These are phyloP conservation scores for Malassezia equina DNA, from an alignment of 1,284 basidiomycete species.

Conservation along the genomic window DNA sequence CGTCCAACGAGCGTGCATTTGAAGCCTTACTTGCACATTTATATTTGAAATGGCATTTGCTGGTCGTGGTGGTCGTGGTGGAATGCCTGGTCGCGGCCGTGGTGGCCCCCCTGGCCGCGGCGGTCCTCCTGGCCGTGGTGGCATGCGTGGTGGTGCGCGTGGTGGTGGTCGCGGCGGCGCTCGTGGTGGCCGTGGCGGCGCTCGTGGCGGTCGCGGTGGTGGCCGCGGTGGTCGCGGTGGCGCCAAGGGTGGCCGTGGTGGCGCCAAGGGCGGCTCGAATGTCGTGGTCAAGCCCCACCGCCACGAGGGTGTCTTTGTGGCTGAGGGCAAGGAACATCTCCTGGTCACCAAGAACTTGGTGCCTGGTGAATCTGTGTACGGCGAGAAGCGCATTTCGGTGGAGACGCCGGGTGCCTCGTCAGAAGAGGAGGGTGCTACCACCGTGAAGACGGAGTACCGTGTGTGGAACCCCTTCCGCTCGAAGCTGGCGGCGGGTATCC, in stretches of 20 bases:
- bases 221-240: constrained; percentile 42
- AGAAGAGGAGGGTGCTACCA: constrained; percentile 56
- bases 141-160: constrained; percentile 34
- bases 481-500: constrained; percentile 91
- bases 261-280: constrained; percentile 62
- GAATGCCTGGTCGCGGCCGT: constrained; percentile 30
- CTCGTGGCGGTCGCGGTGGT: constrained; percentile 25
- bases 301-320: constrained; percentile 67
- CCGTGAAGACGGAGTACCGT: constrained; percentile 80
- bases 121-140: constrained; percentile 22
- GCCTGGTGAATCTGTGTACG: constrained; percentile 94
- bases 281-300: constrained; percentile 85
- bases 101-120: constrained; percentile 34
- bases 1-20: constrained; percentile 2
- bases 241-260: constrained; percentile 30
- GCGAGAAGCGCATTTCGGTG: constrained; percentile 64
- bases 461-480: constrained; percentile 99
- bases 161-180: constrained; percentile 16
- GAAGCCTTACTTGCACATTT: neutral
- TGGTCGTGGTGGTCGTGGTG: constrained; percentile 33
- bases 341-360: constrained; percentile 96
- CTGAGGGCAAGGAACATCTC: constrained; percentile 71
- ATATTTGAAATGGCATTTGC: constrained; percentile 14
- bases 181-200: constrained; percentile 28
- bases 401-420: constrained; percentile 54